Evolutionary conservation across 2,329 filamentous ascomycete species (phyloP).

Genomic region (Cladophialophora exuberans): DNA sequence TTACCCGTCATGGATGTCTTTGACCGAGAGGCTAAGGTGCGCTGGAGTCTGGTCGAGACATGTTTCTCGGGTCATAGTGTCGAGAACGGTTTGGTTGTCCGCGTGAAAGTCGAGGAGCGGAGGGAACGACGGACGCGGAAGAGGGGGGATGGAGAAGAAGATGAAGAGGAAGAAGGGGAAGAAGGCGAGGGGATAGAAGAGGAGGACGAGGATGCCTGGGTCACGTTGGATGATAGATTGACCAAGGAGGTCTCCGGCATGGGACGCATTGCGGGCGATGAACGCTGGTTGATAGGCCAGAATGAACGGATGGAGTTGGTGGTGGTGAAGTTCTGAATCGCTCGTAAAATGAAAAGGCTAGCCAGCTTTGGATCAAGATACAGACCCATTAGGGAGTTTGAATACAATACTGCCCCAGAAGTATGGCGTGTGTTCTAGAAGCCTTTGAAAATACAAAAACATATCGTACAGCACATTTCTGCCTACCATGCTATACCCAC

Average conservation of each 20-base stretch:
- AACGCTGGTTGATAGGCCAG: conserved; percentile 66
- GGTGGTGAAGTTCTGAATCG: conserved; percentile 53
- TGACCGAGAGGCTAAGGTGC: conserved; percentile 39
- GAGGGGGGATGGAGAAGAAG: no score
- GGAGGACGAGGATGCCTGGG: conserved; percentile 11
- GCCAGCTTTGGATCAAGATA: no score
- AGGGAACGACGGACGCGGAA: no score
- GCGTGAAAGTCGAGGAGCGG: conserved; percentile 37
- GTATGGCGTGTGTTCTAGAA: no score
- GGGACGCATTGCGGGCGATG: conserved; percentile 62
- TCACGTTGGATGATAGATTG: conserved; percentile 38
- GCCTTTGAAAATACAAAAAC: no score
- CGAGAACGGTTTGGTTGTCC: conserved; percentile 38
- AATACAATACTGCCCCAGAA: no score
- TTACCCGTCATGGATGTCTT: conserved; percentile 42
- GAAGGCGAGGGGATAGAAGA: no score
- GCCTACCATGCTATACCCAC: no score
- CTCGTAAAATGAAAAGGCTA: no score
- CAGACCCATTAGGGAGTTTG: no score
- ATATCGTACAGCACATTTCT: no score
- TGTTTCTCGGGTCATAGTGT: conserved; percentile 37
- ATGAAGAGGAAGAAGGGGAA: no score
- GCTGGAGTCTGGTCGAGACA: conserved; percentile 40
- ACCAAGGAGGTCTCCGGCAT: conserved; percentile 55
- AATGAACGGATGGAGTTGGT: conserved; percentile 56